phyloP scores from a whole-genome alignment of 495 filamentous ascomycete genomes.

The Aspergillus nidulans region DNA sequence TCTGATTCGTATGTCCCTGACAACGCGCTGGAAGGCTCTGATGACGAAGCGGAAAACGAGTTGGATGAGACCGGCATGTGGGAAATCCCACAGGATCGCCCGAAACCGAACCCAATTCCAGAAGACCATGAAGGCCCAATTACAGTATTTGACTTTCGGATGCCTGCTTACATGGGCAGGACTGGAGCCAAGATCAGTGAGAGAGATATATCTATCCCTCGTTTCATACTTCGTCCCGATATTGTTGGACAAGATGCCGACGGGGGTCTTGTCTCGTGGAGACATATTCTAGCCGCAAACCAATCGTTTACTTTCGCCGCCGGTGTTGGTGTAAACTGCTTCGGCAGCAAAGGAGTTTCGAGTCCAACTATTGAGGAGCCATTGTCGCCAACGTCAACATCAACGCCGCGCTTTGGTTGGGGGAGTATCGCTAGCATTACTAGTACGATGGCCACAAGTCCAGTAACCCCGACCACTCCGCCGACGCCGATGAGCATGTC shows the following conservation, averaged over 20 bases:
- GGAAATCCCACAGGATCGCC: slow-evolving; percentile 23
- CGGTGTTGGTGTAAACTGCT: slow-evolving; percentile 37
- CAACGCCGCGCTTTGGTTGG: slow-evolving; percentile 36
- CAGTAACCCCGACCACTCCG: slow-evolving; percentile 35
- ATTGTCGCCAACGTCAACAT: slow-evolving; percentile 32
- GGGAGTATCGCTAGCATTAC: slow-evolving; percentile 36
- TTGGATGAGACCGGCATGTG: slow-evolving; percentile 38
- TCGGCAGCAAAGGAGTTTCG: slow-evolving; percentile 26
- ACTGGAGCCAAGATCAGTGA: slow-evolving; percentile 26
- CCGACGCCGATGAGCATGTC: slow-evolving; percentile 30
- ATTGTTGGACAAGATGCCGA: slow-evolving; percentile 40
- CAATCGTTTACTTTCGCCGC: slow-evolving; percentile 40
- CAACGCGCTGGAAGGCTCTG: slow-evolving; percentile 26
- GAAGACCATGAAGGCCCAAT: slow-evolving; percentile 32
- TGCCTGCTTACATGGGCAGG: slow-evolving; percentile 45
- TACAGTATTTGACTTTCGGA: slow-evolving; percentile 38
- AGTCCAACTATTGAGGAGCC: slow-evolving; percentile 29
- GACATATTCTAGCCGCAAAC: slow-evolving; percentile 40
- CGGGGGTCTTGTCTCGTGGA: slow-evolving; percentile 44
- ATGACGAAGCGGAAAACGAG: slow-evolving; percentile 33
- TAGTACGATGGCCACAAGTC: slow-evolving; percentile 22
- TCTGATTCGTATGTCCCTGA: slow-evolving; percentile 41
- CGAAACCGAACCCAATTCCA: slow-evolving; percentile 19
- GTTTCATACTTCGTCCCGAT: slow-evolving; percentile 43
- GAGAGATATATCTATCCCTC: slow-evolving; percentile 35